Percentiles rank a stretch among this genome's conserved stretches.
Conservation (phyloP, 2,329 filamentous ascomycete species). For the Proliferodiscus dingleyae region DNA sequence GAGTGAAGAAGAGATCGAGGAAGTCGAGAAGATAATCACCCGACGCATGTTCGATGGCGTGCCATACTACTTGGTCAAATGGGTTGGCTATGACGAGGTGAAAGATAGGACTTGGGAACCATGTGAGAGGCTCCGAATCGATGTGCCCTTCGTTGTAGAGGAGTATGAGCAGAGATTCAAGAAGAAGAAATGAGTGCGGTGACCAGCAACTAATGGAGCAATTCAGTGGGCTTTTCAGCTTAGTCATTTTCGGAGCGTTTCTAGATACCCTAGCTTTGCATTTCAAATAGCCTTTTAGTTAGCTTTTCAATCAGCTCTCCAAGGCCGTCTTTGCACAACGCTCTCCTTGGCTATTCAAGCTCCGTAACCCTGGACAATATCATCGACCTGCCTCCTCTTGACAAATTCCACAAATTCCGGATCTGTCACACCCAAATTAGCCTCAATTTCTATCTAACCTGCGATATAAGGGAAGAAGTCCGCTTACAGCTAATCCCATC, state of each 20-base stretch:
- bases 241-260: neutral
- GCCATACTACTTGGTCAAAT: constrained; percentile 16
- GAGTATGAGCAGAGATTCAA: constrained; percentile 3
- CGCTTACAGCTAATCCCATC: constrained; percentile 35
- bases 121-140: constrained; percentile 10
- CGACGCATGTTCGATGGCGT: constrained; percentile 11
- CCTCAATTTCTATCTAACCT: neutral
- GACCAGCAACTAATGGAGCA: too few relatives aligned
- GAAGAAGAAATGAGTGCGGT: neutral
- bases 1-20: neutral
- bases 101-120: constrained; percentile 22
- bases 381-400: constrained; percentile 26
- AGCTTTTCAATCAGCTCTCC: too few relatives aligned
- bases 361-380: constrained; percentile 27
- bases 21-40: constrained; percentile 16
- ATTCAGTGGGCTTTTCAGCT: too few relatives aligned
- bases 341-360: neutral
- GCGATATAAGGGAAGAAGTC: neutral
- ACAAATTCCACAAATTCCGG: constrained; percentile 34
- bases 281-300: neutral
- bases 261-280: neutral
- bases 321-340: too few relatives aligned
- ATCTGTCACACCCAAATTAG: constrained; percentile 22
- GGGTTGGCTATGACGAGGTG: constrained; percentile 15
- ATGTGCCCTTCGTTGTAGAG: constrained; percentile 14